Evolutionary conservation across 1,139 yeast genomes (phyloP).

Genomic region (Yamadazyma jaroonii): DNA sequence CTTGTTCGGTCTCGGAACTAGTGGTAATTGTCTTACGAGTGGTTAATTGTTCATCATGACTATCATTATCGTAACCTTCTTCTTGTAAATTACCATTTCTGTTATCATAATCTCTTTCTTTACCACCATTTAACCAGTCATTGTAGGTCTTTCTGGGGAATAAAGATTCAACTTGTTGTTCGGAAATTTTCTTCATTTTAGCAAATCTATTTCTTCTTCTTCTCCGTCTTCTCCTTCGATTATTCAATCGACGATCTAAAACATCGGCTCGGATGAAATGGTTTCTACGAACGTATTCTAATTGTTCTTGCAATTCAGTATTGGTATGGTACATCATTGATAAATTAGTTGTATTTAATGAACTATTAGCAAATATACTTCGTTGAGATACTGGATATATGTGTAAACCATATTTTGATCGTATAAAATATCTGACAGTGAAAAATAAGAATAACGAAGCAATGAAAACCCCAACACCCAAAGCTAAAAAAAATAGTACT

Average conservation of each 20-base stretch:
- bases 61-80: slow-evolving; percentile 16
- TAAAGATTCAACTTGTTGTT: slow-evolving; percentile 58
- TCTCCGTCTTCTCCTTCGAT: slow-evolving; percentile 26
- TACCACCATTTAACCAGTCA: slow-evolving; percentile 62
- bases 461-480: slow-evolving; percentile 59
- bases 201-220: slow-evolving; percentile 39
- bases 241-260: slow-evolving; percentile 23
- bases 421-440: slow-evolving; percentile 55
- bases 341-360: slow-evolving; percentile 1
- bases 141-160: slow-evolving; percentile 65
- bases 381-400: slow-evolving; percentile 38
- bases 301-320: slow-evolving; percentile 34
- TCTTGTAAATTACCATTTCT: slow-evolving; percentile 37
- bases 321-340: slow-evolving; percentile 16
- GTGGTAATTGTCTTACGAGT: background rate
- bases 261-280: slow-evolving; percentile 30
- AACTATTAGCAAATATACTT: slow-evolving; percentile 12
- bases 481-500: slow-evolving; percentile 58
- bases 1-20: background rate
- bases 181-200: slow-evolving; percentile 54
- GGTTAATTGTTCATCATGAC: slow-evolving; percentile 4
- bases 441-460: slow-evolving; percentile 56
- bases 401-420: slow-evolving; percentile 56
- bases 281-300: slow-evolving; percentile 33
- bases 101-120: slow-evolving; percentile 33